phyloP scores from a whole-genome alignment of 2,329 filamentous ascomycete species.

The Aspergillus sp. region DNA sequence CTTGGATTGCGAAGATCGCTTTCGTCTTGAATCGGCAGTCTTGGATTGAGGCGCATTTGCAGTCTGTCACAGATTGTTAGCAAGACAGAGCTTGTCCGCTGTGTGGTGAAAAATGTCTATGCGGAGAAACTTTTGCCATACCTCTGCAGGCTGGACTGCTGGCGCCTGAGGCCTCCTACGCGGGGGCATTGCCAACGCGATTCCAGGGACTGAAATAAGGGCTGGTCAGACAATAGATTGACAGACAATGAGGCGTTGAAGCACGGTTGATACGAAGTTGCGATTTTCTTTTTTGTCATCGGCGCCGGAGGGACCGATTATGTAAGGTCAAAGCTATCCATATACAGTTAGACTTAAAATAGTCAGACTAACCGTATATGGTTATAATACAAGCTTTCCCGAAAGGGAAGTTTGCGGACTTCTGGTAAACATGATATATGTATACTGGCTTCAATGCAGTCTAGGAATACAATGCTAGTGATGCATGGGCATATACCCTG shows the following conservation, averaged over 20 bases:
- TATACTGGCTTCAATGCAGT: no score
- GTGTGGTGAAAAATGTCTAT: background rate
- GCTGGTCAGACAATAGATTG: background rate
- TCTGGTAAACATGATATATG: no score
- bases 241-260: background rate
- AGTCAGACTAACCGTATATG: no score
- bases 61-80: conserved; percentile 7
- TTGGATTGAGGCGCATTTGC: conserved; percentile 7
- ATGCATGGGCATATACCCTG: no score
- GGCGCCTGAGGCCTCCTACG: conserved; percentile 28
- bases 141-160: conserved; percentile 24
- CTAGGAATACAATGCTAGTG: no score
- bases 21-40: conserved; percentile 14
- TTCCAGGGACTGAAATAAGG: background rate
- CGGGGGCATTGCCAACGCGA: conserved; percentile 25
- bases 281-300: background rate
- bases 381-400: no score
- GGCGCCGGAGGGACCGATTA: background rate
- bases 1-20: conserved; percentile 22
- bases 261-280: background rate
- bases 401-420: no score
- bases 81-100: background rate
- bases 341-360: no score
- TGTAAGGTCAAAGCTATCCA: no score
- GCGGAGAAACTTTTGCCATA: conserved; percentile 23